A percentile compares a stretch with the other conserved stretches of the same genome.
Conservation (phyloP, 257 asterid genomes). For the Echites panduratus region DNA sequence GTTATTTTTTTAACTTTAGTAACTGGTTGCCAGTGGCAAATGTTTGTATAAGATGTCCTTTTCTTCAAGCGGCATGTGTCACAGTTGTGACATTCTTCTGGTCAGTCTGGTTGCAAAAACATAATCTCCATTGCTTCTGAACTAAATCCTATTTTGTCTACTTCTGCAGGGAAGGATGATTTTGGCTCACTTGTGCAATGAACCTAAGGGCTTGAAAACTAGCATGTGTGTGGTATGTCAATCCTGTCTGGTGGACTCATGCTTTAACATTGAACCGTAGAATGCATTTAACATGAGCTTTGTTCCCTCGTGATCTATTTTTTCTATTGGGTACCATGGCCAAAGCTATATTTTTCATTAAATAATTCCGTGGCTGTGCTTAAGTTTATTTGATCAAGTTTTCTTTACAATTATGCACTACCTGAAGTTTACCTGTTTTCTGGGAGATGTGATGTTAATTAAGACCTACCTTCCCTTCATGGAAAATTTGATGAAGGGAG, state of each 20-base stretch:
- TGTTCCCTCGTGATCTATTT: too few relatives aligned
- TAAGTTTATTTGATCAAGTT: background rate
- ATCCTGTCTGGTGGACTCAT: constrained; percentile 9
- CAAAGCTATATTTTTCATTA: background rate
- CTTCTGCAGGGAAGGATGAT: constrained; percentile 86
- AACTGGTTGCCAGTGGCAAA: background rate
- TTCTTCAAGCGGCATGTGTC: background rate
- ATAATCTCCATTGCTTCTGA: constrained; percentile 8
- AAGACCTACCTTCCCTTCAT: background rate
- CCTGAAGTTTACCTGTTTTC: background rate
- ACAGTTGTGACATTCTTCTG: background rate
- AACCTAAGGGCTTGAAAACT: constrained; percentile 96
- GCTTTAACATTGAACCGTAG: background rate
- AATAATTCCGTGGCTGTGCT: background rate
- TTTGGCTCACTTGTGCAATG: constrained; percentile 86
- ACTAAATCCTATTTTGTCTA: constrained; percentile 24
- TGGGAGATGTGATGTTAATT: background rate
- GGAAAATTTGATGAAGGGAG: too few relatives aligned
- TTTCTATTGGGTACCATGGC: background rate
- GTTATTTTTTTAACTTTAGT: too few relatives aligned
- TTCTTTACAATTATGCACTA: background rate
- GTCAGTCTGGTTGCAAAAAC: background rate
- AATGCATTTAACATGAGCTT: background rate
- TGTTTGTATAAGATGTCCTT: too few relatives aligned
- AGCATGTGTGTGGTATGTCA: constrained; percentile 83